phyloP scores from a whole-genome alignment of 495 filamentous ascomycete genomes.

The Tuber umbilicatum region DNA sequence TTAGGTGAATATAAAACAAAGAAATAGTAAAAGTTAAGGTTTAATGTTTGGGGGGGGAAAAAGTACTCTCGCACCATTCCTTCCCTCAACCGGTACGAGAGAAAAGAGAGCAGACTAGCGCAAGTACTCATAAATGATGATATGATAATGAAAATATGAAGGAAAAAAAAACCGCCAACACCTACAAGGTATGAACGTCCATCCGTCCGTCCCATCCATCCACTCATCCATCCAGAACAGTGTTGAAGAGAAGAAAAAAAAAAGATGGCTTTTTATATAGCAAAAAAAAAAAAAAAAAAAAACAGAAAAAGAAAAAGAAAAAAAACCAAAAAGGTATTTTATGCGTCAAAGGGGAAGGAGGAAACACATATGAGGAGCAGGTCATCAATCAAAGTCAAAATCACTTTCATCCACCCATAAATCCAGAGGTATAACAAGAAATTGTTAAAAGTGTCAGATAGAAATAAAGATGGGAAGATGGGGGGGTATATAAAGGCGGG shows the following conservation, averaged over 20 bases:
- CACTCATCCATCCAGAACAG: background rate
- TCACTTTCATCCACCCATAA: conserved; percentile 36
- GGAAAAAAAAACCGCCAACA: conserved; percentile 23
- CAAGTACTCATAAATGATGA: conserved; percentile 18
- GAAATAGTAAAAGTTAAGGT: conserved; percentile 30
- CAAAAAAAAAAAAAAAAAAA: background rate
- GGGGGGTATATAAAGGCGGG: conserved; percentile 28
- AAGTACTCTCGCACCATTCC: background rate
- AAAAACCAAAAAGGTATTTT: background rate
- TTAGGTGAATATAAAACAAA: conserved; percentile 25
- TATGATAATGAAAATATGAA: conserved; percentile 41
- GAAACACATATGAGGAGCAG: background rate
- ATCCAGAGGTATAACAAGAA: conserved; percentile 30
- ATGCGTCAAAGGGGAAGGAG: background rate
- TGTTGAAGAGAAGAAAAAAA: background rate
- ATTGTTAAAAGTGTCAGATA: conserved; percentile 28
- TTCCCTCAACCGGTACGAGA: background rate
- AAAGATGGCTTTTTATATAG: background rate
- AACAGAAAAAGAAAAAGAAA: background rate
- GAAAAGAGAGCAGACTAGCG: conserved; percentile 20
- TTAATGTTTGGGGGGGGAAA: conserved; percentile 21
- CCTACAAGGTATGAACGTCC: conserved; percentile 1
- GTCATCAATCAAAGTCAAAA: conserved; percentile 24
- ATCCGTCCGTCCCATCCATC: background rate
- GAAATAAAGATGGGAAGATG: conserved; percentile 17